Conservation (phyloP, 768 basidiomycete genomes). For the Tremella fuciformis region DNA sequence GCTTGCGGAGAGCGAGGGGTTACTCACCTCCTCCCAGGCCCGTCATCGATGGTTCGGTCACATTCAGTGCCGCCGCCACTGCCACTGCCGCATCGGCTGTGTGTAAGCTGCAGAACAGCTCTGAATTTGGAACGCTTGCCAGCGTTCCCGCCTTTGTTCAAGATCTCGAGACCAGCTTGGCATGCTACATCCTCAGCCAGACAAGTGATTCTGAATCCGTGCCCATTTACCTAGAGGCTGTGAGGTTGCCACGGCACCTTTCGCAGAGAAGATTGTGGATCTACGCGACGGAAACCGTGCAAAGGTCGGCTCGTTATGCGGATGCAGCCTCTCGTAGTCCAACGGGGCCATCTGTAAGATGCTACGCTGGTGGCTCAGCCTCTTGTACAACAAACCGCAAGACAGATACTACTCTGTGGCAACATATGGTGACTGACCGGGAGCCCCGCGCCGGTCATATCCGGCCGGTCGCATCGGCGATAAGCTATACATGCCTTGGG, state of each 20-base stretch:
- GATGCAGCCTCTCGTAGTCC: constrained; percentile 65
- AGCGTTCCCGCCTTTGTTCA: constrained; percentile 91
- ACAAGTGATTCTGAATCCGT: neutral
- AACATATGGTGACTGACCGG: neutral
- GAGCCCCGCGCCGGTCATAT: neutral
- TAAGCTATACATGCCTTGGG: neutral
- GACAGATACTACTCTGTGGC: neutral
- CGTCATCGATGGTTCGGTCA: constrained; percentile 81
- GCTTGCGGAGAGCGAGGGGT: neutral
- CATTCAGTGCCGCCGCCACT: constrained; percentile 83
- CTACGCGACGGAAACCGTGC: constrained; percentile 76
- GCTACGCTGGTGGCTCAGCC: neutral
- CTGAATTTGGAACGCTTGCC: constrained; percentile 57
- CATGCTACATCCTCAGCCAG: constrained; percentile 60
- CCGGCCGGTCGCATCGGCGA: neutral
- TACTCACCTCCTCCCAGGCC: constrained; percentile 7
- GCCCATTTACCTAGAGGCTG: constrained; percentile 60
- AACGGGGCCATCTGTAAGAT: constrained; percentile 48
- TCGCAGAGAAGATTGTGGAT: constrained; percentile 79
- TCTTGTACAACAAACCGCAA: too few species aligned
- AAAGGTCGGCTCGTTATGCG: constrained; percentile 62
- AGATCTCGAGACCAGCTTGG: constrained; percentile 85
- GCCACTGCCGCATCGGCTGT: constrained; percentile 95
- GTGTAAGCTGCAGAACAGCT: neutral
- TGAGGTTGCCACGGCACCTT: constrained; percentile 80